Base-by-base conservation (phyloP, 257 asterid genomes). In the Penstemon barbatus region DNA sequence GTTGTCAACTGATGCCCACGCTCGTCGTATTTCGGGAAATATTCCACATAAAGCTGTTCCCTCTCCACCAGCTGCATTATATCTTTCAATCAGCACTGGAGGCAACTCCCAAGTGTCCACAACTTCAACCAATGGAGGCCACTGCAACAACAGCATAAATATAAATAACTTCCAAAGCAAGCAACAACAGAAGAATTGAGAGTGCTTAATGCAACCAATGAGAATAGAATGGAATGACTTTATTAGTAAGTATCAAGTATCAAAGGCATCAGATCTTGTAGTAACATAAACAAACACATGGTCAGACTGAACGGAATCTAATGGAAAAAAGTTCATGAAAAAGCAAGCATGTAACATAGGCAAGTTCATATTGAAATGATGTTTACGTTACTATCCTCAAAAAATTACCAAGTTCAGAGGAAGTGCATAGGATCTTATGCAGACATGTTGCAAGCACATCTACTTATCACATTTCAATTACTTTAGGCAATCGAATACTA, bases 1-100 rank as follows among this genome's bases (percentile, higher is more conserved):
- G 82, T 90, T 89, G 71, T 93, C 99, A 57, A 93, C 97, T 4
- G 99, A 90, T 61, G 99, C 99, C 99, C 97, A 93, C 8, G 99
- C 99, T 66, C 99, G 83, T 36, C 90, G 85, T 71, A 93, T 86
- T 78, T 93, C 97, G 41, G 99, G 95, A 81, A 93, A 93, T 77
- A 93, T 85, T 73, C 97, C 99, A 83, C 97, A 93, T 68, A 93
- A 76, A 68, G 99, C 96, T 42, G 96, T 90, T 77, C 99, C 99
- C 70, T 93, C 99, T 61, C 97, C 99, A 59, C 96, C 96, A 72
- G 97, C 91, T 65, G 87, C 81, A 82, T 88, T 90, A 70, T 90
- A 90, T 70, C 96, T 85, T 81, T 90, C 96, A 76, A 90, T 71
- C 73, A 93, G 83, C 76, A 87, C 92, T n/a, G 88, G 71, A 43